phyloP scores from a whole-genome alignment of 2,329 filamentous ascomycete genomes.

The Bipolaris cookei region DNA sequence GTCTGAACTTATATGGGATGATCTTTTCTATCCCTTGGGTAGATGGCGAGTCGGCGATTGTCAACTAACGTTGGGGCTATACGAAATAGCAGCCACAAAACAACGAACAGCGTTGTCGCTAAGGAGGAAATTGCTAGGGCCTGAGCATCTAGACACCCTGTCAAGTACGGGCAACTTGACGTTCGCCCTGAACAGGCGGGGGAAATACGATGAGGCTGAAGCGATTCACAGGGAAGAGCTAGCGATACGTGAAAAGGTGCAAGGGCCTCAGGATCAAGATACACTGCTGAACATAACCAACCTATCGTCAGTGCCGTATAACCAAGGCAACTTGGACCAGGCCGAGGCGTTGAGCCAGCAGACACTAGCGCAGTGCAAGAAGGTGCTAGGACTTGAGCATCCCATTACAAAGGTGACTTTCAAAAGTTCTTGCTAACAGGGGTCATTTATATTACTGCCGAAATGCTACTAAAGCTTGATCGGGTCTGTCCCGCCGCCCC shows the following conservation, averaged over 20 bases:
- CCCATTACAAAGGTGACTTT: not conserved
- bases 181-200: not conserved
- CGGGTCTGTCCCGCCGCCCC: no score
- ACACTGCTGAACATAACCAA: not conserved
- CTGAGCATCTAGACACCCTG: not conserved
- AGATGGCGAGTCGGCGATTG: constrained; percentile 19
- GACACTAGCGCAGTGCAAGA: not conserved
- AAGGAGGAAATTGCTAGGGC: not conserved
- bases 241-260: not conserved
- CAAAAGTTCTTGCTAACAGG: no score
- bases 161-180: not conserved
- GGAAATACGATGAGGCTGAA: not conserved
- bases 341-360: not conserved
- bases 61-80: constrained; percentile 12
- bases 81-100: not conserved
- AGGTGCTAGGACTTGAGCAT: not conserved
- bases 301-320: not conserved
- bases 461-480: no score
- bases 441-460: no score
- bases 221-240: not conserved
- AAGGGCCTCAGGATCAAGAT: not conserved
- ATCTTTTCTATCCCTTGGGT: no score
- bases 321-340: not conserved
- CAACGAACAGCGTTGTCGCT: not conserved
- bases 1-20: no score